Conservation (phyloP, 2,329 filamentous ascomycete genomes). For the Fusarium setosum region DNA sequence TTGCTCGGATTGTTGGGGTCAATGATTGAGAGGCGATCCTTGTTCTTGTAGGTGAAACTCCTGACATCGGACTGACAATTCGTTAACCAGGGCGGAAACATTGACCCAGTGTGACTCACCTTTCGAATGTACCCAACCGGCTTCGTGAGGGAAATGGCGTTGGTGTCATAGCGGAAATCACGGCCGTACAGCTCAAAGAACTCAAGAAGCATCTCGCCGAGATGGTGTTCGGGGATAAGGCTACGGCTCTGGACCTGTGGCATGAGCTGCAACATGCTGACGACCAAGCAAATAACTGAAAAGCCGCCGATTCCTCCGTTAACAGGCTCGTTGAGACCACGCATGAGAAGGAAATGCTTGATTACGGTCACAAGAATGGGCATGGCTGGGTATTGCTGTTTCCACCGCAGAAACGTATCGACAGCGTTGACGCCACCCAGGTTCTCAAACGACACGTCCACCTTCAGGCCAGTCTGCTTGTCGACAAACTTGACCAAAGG, state of each 20-base stretch:
- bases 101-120: conserved; percentile 58
- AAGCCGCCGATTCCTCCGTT: conserved; percentile 94
- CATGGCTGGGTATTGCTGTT: conserved; percentile 83
- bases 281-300: conserved; percentile 91
- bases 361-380: conserved; percentile 86
- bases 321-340: conserved; percentile 90
- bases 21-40: conserved; percentile 82
- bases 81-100: background rate
- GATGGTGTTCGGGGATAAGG: conserved; percentile 71
- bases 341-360: conserved; percentile 93
- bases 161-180: conserved; percentile 75
- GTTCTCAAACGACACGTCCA: conserved; percentile 97
- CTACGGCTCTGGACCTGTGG: conserved; percentile 74
- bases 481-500: conserved; percentile 95
- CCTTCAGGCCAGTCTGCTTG: conserved; percentile 78
- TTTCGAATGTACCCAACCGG: conserved; percentile 79
- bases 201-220: conserved; percentile 84
- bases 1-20: conserved; percentile 89
- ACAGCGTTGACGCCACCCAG: conserved; percentile 83
- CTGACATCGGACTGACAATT: conserved; percentile 54
- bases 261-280: conserved; percentile 86
- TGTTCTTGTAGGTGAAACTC: conserved; percentile 66
- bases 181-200: conserved; percentile 94
- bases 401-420: conserved; percentile 85
- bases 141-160: conserved; percentile 81